Evolutionary conservation across 176 grass and related monocot genomes (phyloP).

Genomic region (Musa itinerans): DNA sequence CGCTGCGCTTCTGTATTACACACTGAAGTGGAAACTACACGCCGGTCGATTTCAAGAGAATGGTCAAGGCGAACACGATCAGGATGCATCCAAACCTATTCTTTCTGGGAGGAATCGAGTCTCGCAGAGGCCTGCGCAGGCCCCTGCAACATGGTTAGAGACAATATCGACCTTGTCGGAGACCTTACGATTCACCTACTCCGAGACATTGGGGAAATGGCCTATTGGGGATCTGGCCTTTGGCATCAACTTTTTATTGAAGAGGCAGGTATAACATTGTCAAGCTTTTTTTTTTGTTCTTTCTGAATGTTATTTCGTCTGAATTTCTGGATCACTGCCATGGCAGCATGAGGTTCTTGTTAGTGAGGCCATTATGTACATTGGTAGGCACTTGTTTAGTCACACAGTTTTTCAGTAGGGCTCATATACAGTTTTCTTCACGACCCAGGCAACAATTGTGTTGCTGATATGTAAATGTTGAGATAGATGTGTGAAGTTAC

Average conservation of each 20-base stretch:
- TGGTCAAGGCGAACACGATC: neutral
- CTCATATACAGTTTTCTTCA: no score
- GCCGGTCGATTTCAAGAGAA: neutral
- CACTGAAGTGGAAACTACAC: slow-evolving; percentile 10
- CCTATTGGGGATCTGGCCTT: slow-evolving; percentile 91
- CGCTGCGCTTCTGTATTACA: slow-evolving; percentile 14
- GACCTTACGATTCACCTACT: slow-evolving; percentile 87
- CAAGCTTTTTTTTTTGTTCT: neutral
- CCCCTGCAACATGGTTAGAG: slow-evolving; percentile 86
- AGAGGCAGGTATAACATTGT: slow-evolving; percentile 55
- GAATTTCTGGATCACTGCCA: neutral
- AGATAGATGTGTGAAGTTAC: no score
- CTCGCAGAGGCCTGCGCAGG: slow-evolving; percentile 60
- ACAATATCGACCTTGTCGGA: slow-evolving; percentile 92
- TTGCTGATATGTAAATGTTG: no score
- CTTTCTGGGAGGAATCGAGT: slow-evolving; percentile 36
- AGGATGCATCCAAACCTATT: slow-evolving; percentile 6
- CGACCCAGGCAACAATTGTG: no score
- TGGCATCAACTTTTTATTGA: slow-evolving; percentile 86
- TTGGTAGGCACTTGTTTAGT: no score
- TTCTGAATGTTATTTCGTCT: neutral
- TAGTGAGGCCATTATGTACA: no score
- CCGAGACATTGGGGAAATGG: slow-evolving; percentile 95
- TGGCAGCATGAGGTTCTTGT: no score
- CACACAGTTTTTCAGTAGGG: no score